Conservation (phyloP, 2,329 filamentous ascomycete species). For the Diaporthe eres region DNA sequence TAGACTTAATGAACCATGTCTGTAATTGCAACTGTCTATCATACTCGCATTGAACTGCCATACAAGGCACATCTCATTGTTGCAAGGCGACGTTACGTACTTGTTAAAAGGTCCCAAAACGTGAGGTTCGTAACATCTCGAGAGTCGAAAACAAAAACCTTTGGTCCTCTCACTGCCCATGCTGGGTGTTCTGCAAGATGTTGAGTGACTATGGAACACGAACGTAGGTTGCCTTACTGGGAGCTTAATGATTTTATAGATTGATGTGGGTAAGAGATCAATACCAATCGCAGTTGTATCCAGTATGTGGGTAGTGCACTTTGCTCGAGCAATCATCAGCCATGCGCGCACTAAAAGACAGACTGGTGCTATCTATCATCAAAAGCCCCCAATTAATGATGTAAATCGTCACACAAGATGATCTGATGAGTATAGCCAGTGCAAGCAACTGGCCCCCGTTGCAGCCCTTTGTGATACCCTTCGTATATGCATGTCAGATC, state of each 20-base stretch:
- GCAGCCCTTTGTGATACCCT: no score
- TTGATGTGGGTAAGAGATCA: no score
- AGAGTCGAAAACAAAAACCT: background rate
- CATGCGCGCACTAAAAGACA: no score
- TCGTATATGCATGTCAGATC: no score
- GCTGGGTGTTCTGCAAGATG: background rate
- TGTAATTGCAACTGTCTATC: background rate
- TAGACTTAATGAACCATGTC: background rate
- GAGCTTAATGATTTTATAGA: no score
- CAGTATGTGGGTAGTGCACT: no score
- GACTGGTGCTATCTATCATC: no score
- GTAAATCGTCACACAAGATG: background rate
- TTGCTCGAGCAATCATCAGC: background rate
- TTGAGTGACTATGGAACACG: background rate
- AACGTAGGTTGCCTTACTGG: fast-evolving
- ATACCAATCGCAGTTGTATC: no score
- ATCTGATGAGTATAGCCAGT: no score
- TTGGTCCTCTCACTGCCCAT: background rate
- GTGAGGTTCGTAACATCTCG: background rate
- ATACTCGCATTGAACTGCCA: no score
- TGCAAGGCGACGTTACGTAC: background rate
- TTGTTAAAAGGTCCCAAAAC: background rate
- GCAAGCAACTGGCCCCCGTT: no score
- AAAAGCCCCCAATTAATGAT: background rate
- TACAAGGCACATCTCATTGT: background rate